Base-by-base conservation (phyloP, 2,329 filamentous ascomycete species). In the Cercospora janseana region DNA sequence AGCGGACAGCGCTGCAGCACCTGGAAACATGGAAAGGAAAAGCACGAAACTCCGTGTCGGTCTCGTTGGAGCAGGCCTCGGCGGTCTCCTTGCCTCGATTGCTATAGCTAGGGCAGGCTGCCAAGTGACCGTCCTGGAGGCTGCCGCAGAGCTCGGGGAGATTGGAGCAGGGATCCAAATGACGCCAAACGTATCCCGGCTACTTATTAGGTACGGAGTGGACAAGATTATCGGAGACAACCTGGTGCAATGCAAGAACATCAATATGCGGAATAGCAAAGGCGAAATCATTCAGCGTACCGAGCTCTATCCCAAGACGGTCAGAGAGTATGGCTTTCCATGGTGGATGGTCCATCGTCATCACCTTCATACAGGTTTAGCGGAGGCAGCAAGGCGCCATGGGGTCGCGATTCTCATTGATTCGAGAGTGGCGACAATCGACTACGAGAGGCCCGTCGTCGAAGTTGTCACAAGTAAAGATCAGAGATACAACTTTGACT, bases 311-410 rank as follows among this genome's bases (percentile, higher is more conserved):
- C 49, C 49, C 6, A 55, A 56, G 13, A 61, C 59, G 4, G 54
- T 70, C 4, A 62, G 66, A 26, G 49, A 63, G 6, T 56, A 70
- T 13, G 59, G 61, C 6, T 63, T 64, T 24, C 70, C 69, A 8
- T 75, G 72, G 65, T 74, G 71, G 69, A 66, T 76, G 26, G 74
- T 76, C 7, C 73, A 76, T 43, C 64, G 60, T 27, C 72, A 72
- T n/a, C 71, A 76, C 59, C 64, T 77, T 4, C 74, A 76, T 52
- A 62, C 65, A n/a, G 71, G 72, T 6, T 61, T 76, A 4, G 64
- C 66, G 6, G 62, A 70, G 18, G 64, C 70, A 9, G 72, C 72
- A 3, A 54, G 63, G 24, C 56, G 66, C 13, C 59, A 68, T 13
- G 74, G 73, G 1, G 69, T 67, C 0, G 57, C 60, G n/a, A 61